Evolutionary conservation across 2,329 filamentous ascomycete species (phyloP), one percentile per base, ranked within the genome.

Genomic region (Claviceps arundinis): DNA sequence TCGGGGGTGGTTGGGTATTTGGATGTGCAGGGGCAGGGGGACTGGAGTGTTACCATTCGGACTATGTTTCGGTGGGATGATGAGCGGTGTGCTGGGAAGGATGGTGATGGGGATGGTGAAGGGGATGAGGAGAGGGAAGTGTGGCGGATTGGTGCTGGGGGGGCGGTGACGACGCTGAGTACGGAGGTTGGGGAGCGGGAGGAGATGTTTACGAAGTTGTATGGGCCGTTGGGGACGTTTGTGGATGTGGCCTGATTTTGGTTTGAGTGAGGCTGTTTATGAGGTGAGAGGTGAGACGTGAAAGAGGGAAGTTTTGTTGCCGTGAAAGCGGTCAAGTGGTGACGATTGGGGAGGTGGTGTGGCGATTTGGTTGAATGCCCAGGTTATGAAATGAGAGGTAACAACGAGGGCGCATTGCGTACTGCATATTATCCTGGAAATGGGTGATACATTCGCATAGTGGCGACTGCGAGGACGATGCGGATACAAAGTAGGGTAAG

Each of bases 21-120:
- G 65, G 90, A 95, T 60, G 83, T 89, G 6, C 82, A 86, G 1
- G 91, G 91, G 0, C 80, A 80, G 6, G 89, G 88, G 0, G 90
- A 95, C 66, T 96, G 91, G 76, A 93, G 86, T 57, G 93, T 97
- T 17, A 83, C 89, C 1, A 97, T 97, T 56, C 77, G 91, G 24
- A 90, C 84, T 47, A 78, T 90, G 60, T 89, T 91, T 59, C 73
- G 76, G 42, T 87, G 81, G 78, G 81, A 84, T 55, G 78, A 82
- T 53, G 82, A 85, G 62, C 37, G 34, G 11, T 47, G 46, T 17
- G 16, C n/a, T 17, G 38, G 17, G 30, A 3, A 34, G 3, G 30
- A 34, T 34, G 30, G 30, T 4, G 4, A 34, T 34, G 26, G 26
- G 1, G 2, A 41, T 17, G 41, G 22, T 22, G 61, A 57, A 0